Evolutionary conservation across 208 protist genomes (phyloP), one percentile per base, ranked within the genome.

Genomic region (Trypanosoma conorhini): DNA sequence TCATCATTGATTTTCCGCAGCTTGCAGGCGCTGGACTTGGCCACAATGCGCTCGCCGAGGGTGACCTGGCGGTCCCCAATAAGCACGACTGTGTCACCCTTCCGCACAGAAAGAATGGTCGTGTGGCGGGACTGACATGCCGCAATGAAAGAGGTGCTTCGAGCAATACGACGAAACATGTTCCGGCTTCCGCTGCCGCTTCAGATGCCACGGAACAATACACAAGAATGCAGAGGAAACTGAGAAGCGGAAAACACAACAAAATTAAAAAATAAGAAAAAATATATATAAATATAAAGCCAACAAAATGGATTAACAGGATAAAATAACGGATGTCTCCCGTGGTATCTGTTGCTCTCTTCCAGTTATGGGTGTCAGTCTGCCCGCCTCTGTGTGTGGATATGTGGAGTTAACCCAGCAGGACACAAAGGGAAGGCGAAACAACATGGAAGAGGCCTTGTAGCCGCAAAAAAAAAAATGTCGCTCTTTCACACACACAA

Each of bases 21-120:
- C 80, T 96, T 94, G 75, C 85, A 85, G 31, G 90, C 85, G 74
- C 77, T 93, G 61, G 82, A 87, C 82, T 97, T 97, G 28, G 89
- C 91, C 46, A 96, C 88, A 71, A 96, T 93, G 64, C 89, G 95
- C 80, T 96, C 89, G 1, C 97, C 96, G 17, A 97, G 81, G 28
- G 95, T 98, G n/a, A 98, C 94, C 79, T 98, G 96, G 40, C 93
- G 90, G 73, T 98, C 95, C 5, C 93, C 96, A 61, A 98, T 96
- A 17, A 98, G 90, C 21, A 98, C 89, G 4, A 98, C 93, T 55
- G 95, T 91, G 65, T 94, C 81, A 35, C 87, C 92, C 62, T 98
- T 97, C 54, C 95, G 81, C 4, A 98, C 93, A 44, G 83, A 97
- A 26, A 98, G 85, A 72, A 98, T 97, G 12, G 96, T 98, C 22